Conservation (phyloP, 1,284 basidiomycete genomes). For the Papiliotrema flavescens region DNA sequence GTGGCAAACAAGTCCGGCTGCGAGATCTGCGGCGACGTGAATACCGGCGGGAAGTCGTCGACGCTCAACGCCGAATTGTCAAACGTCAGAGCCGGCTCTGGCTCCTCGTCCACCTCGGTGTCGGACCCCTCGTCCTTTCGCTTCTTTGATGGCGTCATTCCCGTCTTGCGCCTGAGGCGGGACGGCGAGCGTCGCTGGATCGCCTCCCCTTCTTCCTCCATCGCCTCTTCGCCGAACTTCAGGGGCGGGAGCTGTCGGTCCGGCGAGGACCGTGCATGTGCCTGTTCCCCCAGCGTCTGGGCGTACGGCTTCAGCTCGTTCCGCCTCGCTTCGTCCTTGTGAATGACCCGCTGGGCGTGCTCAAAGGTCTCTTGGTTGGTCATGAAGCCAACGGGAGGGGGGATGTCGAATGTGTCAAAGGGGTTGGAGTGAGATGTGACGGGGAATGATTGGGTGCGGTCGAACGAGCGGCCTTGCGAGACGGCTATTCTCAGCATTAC, state of each 20-base stretch:
- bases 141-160: slow-evolving; percentile 9
- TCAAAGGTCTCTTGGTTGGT: slow-evolving; percentile 20
- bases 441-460: slow-evolving; percentile 35
- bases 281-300: slow-evolving; percentile 2
- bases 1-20: slow-evolving; percentile 32
- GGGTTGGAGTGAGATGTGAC: slow-evolving; percentile 11
- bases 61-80: background rate
- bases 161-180: background rate
- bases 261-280: background rate
- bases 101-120: background rate
- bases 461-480: slow-evolving; percentile 28
- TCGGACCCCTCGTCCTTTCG: slow-evolving; percentile 7
- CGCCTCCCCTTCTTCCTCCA: slow-evolving; percentile 21
- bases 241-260: background rate
- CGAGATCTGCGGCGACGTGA: slow-evolving; percentile 26
- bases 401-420: slow-evolving; percentile 1
- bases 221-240: background rate
- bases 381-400: slow-evolving; percentile 16
- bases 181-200: background rate
- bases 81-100: background rate
- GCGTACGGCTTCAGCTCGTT: slow-evolving; percentile 34
- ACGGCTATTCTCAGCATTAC: slow-evolving; percentile 1
- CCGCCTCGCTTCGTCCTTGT: slow-evolving; percentile 23
- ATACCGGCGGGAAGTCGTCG: slow-evolving; percentile 42
- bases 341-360: slow-evolving; percentile 28